Percentiles rank a stretch among this genome's conserved stretches.
Evolutionary conservation across 805 yeast species (phyloP).

Genomic region (Metschnikowia baotianmanensis): DNA sequence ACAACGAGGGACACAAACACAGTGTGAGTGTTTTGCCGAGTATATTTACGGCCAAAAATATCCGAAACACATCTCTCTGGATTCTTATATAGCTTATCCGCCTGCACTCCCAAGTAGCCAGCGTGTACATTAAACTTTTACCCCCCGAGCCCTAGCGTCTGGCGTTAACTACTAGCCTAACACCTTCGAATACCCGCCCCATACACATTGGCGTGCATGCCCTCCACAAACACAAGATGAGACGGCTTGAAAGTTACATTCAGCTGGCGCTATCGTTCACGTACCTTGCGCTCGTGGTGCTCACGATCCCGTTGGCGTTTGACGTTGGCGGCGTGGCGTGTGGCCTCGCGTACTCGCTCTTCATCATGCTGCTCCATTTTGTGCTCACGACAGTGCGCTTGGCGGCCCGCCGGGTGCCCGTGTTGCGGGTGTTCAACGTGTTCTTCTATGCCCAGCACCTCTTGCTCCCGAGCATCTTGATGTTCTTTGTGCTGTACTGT

Average conservation of each 20-base stretch:
- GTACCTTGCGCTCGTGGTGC: conserved; percentile 64
- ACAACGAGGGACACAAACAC: no score
- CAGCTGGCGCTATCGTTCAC: conserved; percentile 16
- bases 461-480: conserved; percentile 75
- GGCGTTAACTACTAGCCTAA: not conserved
- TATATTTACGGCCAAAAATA: no score
- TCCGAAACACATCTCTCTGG: no score
- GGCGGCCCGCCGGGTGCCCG: conserved; percentile 39
- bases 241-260: conserved; percentile 12
- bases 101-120: not conserved
- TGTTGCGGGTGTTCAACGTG: conserved; percentile 45
- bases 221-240: conserved; percentile 11
- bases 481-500: conserved; percentile 48
- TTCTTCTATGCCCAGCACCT: conserved; percentile 81
- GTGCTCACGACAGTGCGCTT: conserved; percentile 70
- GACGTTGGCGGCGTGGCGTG: conserved; percentile 91
- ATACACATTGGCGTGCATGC: no score
- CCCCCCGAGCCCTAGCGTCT: not conserved
- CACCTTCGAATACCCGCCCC: not conserved
- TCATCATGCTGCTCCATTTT: conserved; percentile 58
- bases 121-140: not conserved
- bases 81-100: no score
- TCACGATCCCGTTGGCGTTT: conserved; percentile 89
- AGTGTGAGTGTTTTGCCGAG: no score
- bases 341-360: conserved; percentile 81